Base-by-base conservation (phyloP, 225 moss, liverwort and hornwort genomes). In the Sphagnum tenellum region DNA sequence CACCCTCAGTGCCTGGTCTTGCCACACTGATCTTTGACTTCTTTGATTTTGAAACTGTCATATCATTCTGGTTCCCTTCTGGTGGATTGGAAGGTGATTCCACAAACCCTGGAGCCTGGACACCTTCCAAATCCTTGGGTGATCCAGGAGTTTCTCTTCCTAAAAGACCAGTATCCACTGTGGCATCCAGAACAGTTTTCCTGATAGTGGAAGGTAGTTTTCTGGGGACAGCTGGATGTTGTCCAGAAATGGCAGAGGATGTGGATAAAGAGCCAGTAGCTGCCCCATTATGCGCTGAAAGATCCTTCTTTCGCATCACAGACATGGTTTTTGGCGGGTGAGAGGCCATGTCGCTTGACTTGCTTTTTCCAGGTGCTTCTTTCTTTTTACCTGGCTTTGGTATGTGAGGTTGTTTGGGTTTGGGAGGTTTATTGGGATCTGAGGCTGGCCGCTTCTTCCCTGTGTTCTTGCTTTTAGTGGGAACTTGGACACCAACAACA, bases 351-450 rank as follows among this genome's bases (percentile, higher is more conserved):
- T 52, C 2, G 2, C 52, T 52, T 5, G 70, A 69, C 45, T 62
- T 52, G 46, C 59, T 45, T 44, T 50, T 75, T 67, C 45, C 67
- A 2, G 45, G 45, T 5, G 75, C 77, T 44, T 10, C 60, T 68
- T 72, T 86, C 72, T 79, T 83, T 70, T 71, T 77, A 48, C 73
- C 75, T 4, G 73, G 65, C 70, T 86, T 91, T 0, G 82, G 73
- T 13, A 71, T 53, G 71, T 80, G 84, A 7, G 88, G 73, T 65
- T 78, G 72, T 76, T 92, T 96, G 9, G 88, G 78, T 70, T 89
- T 90, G 44, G 90, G 79, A 47, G 86, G 81, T 59, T 74, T 92
- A 62, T 70, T 79, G 11, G 80, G 66, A 73, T 89, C 96, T 29
- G 77, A 65, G 13, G 78, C 79, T 3, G 82, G 67, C 70, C 84